phyloP scores from a whole-genome alignment of 495 filamentous ascomycete species.

The Podospora bellae-mahoneyi region DNA sequence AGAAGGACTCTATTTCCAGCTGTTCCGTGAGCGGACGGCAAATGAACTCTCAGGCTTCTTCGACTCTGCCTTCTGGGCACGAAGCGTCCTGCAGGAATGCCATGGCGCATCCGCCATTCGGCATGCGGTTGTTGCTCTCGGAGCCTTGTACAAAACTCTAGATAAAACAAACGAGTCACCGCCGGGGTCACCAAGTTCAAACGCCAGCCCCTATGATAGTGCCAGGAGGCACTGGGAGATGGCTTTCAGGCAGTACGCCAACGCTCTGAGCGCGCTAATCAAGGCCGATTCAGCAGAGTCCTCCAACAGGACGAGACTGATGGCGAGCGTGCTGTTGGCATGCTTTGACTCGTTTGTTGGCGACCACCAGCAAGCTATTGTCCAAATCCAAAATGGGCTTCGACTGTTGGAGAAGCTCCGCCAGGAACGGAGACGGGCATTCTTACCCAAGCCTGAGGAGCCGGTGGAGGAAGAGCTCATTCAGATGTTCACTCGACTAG shows the following conservation, averaged over 20 bases:
- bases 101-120: conserved; percentile 59
- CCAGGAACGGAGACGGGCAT: conserved; percentile 37
- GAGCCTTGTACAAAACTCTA: conserved; percentile 60
- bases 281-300: conserved; percentile 32
- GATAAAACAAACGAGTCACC: conserved; percentile 52
- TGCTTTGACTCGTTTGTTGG: conserved; percentile 53
- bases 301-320: conserved; percentile 44
- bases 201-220: conserved; percentile 31
- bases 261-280: conserved; percentile 39
- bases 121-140: conserved; percentile 63
- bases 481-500: conserved; percentile 56
- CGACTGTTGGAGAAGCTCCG: conserved; percentile 45
- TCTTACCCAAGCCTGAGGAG: conserved; percentile 41
- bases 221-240: conserved; percentile 44
- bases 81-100: conserved; percentile 56
- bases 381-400: conserved; percentile 46
- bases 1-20: conserved; percentile 57
- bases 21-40: conserved; percentile 56
- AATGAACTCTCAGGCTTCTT: conserved; percentile 62
- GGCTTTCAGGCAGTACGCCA: conserved; percentile 45
- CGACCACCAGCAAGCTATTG: conserved; percentile 47
- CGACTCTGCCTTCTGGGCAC: conserved; percentile 59
- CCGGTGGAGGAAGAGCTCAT: conserved; percentile 55
- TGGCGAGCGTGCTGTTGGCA: conserved; percentile 48
- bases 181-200: conserved; percentile 36